These are phyloP conservation scores for Viola odorata DNA, from an alignment of 345 rosid species.

Conservation along the genomic window DNA sequence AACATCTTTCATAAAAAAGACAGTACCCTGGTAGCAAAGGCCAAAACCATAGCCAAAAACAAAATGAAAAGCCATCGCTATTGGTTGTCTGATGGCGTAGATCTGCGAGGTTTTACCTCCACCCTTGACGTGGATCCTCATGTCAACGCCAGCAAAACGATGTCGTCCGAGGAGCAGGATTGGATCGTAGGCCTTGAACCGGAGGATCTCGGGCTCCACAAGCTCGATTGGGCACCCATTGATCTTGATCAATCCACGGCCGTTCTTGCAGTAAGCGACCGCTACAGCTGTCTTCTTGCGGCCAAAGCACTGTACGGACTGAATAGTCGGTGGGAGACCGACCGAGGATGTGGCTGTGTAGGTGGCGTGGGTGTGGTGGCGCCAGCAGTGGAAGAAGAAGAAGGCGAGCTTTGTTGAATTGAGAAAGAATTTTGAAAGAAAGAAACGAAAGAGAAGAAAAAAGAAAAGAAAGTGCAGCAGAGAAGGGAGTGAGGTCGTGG, in stretches of 20 bases:
- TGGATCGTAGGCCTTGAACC: slow-evolving; percentile 23
- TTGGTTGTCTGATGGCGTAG: slow-evolving; percentile 85
- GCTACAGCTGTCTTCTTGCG: slow-evolving; percentile 25
- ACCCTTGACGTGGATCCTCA: slow-evolving; percentile 68
- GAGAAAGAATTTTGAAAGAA: too few relatives aligned
- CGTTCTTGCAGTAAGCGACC: slow-evolving; percentile 21
- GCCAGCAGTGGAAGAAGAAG: too few relatives aligned
- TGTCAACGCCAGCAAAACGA: slow-evolving; percentile 21
- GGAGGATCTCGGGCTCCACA: slow-evolving; percentile 25
- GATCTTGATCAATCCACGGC: slow-evolving; percentile 23
- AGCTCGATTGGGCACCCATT: slow-evolving; percentile 25
- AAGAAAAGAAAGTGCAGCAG: too few relatives aligned
- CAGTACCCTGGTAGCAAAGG: too few relatives aligned
- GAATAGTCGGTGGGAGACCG: too few relatives aligned
- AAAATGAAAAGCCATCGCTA: slow-evolving; percentile 56
- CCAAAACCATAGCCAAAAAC: too few relatives aligned
- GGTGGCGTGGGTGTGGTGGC: too few relatives aligned
- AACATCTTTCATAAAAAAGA: too few relatives aligned
- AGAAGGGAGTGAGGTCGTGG: too few relatives aligned
- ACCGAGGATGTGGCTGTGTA: too few relatives aligned
- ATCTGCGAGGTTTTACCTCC: slow-evolving; percentile 92
- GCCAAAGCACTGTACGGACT: slow-evolving; percentile 23
- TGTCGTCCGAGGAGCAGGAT: slow-evolving; percentile 20
- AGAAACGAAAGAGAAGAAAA: too few relatives aligned
- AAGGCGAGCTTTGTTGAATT: too few relatives aligned